Conservation (phyloP, 179 eudicot species). For the Beta macrorhiza region DNA sequence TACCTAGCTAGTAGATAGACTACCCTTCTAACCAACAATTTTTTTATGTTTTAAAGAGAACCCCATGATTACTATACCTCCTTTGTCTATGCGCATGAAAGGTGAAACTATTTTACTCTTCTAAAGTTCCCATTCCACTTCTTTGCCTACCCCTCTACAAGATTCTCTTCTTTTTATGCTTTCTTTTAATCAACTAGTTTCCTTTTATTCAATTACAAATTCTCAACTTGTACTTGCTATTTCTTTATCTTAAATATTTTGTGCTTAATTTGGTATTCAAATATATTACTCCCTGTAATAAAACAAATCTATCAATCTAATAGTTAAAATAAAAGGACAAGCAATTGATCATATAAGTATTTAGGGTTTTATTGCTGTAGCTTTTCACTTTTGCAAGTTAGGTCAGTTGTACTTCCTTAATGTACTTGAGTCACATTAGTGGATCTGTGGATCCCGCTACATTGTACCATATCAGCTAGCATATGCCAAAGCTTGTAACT, state of each 20-base stretch:
- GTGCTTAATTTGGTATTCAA: background rate
- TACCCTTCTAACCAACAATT: background rate
- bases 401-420: conserved; percentile 1
- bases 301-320: background rate
- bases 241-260: background rate
- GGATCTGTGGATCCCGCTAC: background rate
- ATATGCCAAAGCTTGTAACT: background rate
- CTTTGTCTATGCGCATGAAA: conserved; percentile 14
- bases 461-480: too few species aligned
- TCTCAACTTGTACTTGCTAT: background rate
- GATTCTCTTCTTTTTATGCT: background rate
- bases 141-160: background rate
- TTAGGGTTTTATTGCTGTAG: background rate
- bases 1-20: background rate
- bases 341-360: too few species aligned
- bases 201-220: background rate
- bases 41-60: background rate
- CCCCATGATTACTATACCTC: conserved; percentile 6
- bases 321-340: background rate
- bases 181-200: background rate
- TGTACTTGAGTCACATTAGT: conserved; percentile 1
- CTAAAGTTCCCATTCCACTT: conserved; percentile 17
- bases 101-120: background rate
- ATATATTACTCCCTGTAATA: background rate
- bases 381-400: background rate